Conservation (phyloP, 1,139 yeast genomes). For the Scheffersomyces illinoinensis region DNA sequence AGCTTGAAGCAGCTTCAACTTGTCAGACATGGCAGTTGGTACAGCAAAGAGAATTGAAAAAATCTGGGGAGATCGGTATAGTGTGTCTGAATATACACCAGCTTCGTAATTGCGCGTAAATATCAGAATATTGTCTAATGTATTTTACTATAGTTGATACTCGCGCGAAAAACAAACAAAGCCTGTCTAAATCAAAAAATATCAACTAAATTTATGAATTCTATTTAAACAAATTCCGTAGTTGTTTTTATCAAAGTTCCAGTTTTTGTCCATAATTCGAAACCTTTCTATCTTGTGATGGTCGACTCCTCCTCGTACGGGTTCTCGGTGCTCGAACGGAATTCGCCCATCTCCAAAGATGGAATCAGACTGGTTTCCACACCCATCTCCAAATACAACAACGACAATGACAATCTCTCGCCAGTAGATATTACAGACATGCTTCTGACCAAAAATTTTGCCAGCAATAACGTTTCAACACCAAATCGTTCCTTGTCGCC, state of each 20-base stretch:
- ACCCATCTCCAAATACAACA: constrained; percentile 7
- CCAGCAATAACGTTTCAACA: neutral
- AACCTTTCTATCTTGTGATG: neutral
- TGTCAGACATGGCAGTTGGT: neutral
- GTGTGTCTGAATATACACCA: neutral
- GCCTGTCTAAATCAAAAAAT: neutral
- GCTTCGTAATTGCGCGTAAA: neutral
- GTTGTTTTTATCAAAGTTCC: neutral
- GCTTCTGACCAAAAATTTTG: neutral
- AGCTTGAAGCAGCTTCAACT: neutral
- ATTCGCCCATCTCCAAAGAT: constrained; percentile 12
- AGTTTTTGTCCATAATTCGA: neutral
- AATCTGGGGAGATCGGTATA: neutral
- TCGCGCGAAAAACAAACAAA: neutral
- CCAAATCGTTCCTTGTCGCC: constrained; percentile 4
- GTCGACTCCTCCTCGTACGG: constrained; percentile 1
- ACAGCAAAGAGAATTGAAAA: neutral
- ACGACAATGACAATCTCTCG: constrained; percentile 2
- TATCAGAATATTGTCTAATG: neutral
- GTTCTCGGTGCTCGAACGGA: constrained; percentile 1
- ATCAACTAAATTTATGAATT: neutral
- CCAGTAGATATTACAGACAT: neutral
- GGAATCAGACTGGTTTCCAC: constrained; percentile 15
- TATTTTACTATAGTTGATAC: neutral
- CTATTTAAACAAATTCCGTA: neutral